Evolutionary conservation across 2,329 filamentous ascomycete species (phyloP).

Genomic region (Ceratocystis papillata): DNA sequence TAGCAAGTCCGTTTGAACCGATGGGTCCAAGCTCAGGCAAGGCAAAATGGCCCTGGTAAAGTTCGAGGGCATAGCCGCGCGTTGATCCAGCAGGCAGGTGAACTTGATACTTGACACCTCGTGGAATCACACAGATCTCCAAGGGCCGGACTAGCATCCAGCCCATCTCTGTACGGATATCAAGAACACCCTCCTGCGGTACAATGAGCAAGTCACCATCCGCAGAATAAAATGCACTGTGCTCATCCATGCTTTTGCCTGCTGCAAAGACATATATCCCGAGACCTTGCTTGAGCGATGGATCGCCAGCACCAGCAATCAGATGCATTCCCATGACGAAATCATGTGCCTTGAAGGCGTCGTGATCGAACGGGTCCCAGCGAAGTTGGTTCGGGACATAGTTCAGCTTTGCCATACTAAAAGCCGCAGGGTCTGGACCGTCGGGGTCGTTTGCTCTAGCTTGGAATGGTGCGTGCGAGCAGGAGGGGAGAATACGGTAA

Average conservation of each 20-base stretch:
- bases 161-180: constrained; percentile 63
- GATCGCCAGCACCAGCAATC: constrained; percentile 66
- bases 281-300: constrained; percentile 61
- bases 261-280: constrained; percentile 68
- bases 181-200: constrained; percentile 56
- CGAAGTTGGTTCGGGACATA: constrained; percentile 72
- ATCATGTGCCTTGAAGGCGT: constrained; percentile 40
- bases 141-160: constrained; percentile 57
- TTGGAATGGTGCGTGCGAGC: constrained; percentile 48
- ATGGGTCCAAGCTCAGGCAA: constrained; percentile 59
- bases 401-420: constrained; percentile 42
- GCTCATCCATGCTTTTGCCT: constrained; percentile 57
- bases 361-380: constrained; percentile 66
- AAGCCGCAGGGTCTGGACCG: constrained; percentile 26
- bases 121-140: constrained; percentile 61
- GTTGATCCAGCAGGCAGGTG: constrained; percentile 47
- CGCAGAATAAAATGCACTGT: constrained; percentile 66
- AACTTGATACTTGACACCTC: constrained; percentile 59
- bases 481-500: constrained; percentile 57
- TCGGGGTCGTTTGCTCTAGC: constrained; percentile 32
- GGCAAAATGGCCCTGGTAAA: constrained; percentile 56
- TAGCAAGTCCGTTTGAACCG: constrained; percentile 57
- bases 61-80: constrained; percentile 59
- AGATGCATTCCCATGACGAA: constrained; percentile 50
- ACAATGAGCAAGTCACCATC: constrained; percentile 68